A percentile compares a stretch with the other conserved stretches of the same genome.
Conservation (phyloP, 805 yeast species). For the Suhomyces sp. region DNA sequence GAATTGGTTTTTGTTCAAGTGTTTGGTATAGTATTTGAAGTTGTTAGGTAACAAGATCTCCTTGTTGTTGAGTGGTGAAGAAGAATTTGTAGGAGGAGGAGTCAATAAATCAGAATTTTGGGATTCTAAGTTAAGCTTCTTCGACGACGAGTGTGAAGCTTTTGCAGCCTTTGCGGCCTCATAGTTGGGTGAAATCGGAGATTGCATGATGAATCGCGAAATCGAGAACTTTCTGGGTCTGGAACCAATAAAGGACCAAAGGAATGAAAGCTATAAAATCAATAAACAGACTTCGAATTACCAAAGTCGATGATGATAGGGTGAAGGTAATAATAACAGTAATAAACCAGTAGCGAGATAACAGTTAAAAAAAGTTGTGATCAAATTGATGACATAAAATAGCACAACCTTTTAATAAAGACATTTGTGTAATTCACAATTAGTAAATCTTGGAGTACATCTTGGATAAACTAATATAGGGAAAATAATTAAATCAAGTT, state of each 20-base stretch:
- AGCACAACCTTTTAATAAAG: background rate
- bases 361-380: background rate
- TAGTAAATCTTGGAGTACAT: background rate
- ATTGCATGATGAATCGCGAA: background rate
- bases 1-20: conserved; percentile 39
- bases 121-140: background rate
- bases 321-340: conserved; percentile 1
- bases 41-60: conserved; percentile 31
- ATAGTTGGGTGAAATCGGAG: conserved; percentile 1
- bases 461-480: background rate
- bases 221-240: background rate
- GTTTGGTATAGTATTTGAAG: conserved; percentile 37
- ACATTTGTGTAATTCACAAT: background rate
- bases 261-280: background rate
- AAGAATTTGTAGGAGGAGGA: conserved; percentile 16
- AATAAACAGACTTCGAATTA: background rate
- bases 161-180: background rate
- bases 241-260: background rate
- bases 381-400: background rate
- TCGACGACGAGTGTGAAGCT: background rate
- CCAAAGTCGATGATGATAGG: background rate
- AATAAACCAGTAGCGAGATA: background rate
- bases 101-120: conserved; percentile 10
- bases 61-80: conserved; percentile 10
- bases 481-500: background rate